Base-by-base conservation (phyloP, 2,329 filamentous ascomycete genomes). In the Ceratocystiopsis brevicomis region DNA sequence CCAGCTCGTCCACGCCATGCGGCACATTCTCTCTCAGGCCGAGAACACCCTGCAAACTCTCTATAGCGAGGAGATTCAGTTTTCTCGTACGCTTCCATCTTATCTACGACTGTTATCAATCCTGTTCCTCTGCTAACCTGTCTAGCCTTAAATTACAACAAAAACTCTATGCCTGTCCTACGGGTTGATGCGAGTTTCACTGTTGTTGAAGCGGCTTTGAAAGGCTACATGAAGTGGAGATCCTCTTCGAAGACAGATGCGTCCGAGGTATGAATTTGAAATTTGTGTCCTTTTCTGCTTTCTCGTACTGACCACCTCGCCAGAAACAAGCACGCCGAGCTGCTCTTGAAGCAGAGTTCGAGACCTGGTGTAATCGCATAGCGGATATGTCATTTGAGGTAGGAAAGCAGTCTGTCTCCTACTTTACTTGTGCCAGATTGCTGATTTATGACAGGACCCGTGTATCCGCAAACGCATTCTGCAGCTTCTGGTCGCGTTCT, bases 111-210 rank as follows among this genome's bases (percentile, higher is more conserved):
- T 8, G 21, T 30, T 9, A 30, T 56, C 34, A 32, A 56, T 34
- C 25, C 11, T 40, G 1, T 16, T 40, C n/a, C 36, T 38, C 9
- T 13, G 10, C n/a, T 16, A 25, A 19, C 19, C 19, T 21, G 19
- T 33, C 15, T 16, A 70, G 69, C 68, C 45, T 62, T 67, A 50
- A 69, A 61, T 38, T 81, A 81, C 54, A 69, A 72, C 34, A 87
- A 83, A 53, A 72, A 73, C 47, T 82, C 81, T 0, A 69, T 76
- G 52, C 68, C 78, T n/a, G 72, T 81, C 3, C 68, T 98, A 44
- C 76, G 76, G 25, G 78, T 92, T 2, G 90, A 98, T 57, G 81
- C 86, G 0, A 81, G 94, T 50, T 88, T 88, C 52, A 85, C 84
- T 0, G 81, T 94, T 19, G 80, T 95, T 3, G 84, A 95, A 56